phyloP scores from a whole-genome alignment of 768 basidiomycete species.

The Lactarius quietus region DNA sequence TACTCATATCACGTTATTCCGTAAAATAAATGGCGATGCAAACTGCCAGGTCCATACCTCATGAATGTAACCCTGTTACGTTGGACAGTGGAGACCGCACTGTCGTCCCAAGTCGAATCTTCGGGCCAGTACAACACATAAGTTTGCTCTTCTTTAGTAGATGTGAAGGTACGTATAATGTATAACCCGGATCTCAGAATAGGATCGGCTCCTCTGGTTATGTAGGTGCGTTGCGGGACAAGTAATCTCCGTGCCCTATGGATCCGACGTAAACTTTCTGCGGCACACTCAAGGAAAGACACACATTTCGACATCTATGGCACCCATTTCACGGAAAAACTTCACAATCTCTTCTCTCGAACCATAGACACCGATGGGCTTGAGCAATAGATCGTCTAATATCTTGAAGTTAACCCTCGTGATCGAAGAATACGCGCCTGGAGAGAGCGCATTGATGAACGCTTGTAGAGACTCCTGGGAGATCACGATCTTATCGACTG shows the following conservation, averaged over 20 bases:
- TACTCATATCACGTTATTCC: not conserved
- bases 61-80: constrained; percentile 61
- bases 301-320: constrained; percentile 41
- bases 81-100: constrained; percentile 41
- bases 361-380: constrained; percentile 57
- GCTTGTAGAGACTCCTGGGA: constrained; percentile 45
- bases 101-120: constrained; percentile 54
- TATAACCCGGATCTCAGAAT: constrained; percentile 53
- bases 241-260: constrained; percentile 28
- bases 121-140: constrained; percentile 64
- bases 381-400: constrained; percentile 44
- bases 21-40: not conserved
- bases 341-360: constrained; percentile 48
- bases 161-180: constrained; percentile 33
- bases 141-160: constrained; percentile 30
- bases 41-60: constrained; percentile 41
- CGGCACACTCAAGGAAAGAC: constrained; percentile 23
- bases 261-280: not conserved
- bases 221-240: constrained; percentile 18
- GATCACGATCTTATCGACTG: constrained; percentile 64
- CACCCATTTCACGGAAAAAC: constrained; percentile 39
- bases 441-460: constrained; percentile 47
- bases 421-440: constrained; percentile 51
- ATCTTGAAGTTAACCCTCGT: constrained; percentile 55
- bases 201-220: constrained; percentile 24